phyloP scores from a whole-genome alignment of 768 basidiomycete species.

The Sarcomyxa edulis region DNA sequence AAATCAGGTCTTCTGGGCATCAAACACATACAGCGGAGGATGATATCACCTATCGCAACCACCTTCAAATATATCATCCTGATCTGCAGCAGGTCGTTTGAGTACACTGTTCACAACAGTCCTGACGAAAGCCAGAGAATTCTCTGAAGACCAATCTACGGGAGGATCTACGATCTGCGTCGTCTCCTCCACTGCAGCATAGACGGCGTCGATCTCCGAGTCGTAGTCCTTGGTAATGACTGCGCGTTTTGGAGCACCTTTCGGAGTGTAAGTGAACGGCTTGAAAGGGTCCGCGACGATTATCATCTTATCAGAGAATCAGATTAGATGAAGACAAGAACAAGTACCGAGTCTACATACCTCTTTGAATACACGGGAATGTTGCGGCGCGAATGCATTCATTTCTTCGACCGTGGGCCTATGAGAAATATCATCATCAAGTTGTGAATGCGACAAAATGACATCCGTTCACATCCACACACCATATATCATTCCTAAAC shows the following conservation, averaged over 20 bases:
- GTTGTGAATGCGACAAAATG: not conserved
- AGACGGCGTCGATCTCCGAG: conserved; percentile 33
- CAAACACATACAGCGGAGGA: no score
- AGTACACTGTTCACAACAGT: conserved; percentile 23
- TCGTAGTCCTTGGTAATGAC: conserved; percentile 31
- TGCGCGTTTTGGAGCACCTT: conserved; percentile 31
- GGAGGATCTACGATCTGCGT: conserved; percentile 7
- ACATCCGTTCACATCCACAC: not conserved
- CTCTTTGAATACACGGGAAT: conserved; percentile 45
- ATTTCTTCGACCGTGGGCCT: conserved; percentile 36
- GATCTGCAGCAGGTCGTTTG: conserved; percentile 14
- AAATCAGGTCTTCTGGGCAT: no score
- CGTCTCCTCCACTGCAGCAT: conserved; percentile 18
- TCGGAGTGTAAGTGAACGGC: conserved; percentile 18
- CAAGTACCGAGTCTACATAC: conserved; percentile 12
- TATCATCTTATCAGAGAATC: conserved; percentile 31
- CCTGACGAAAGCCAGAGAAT: conserved; percentile 19
- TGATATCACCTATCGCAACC: no score
- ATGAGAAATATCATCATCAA: not conserved
- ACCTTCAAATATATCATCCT: conserved; percentile 23
- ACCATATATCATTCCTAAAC: conserved; percentile 17
- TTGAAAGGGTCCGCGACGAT: conserved; percentile 29
- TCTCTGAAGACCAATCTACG: conserved; percentile 9
- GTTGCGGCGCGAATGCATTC: conserved; percentile 36
- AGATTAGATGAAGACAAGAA: not conserved